Conservation (phyloP, 306 rosid species). For the Nissolia schottii region DNA sequence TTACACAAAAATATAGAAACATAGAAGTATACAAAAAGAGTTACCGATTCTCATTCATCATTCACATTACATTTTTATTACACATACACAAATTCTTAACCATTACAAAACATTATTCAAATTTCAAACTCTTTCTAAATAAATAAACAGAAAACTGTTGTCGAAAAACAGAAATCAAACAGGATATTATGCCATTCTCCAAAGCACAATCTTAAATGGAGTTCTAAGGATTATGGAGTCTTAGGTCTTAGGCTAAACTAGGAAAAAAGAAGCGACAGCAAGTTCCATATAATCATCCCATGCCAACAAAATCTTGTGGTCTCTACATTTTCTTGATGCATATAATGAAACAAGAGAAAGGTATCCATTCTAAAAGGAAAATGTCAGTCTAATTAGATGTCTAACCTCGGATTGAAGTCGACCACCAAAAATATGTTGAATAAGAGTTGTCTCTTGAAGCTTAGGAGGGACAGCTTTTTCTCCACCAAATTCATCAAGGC, state of each 20-base stretch:
- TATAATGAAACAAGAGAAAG: background rate
- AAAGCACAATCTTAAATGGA: background rate
- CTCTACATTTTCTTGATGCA: background rate
- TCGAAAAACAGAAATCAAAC: background rate
- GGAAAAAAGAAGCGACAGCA: background rate
- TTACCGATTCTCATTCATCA: too few species aligned
- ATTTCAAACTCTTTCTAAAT: too few species aligned
- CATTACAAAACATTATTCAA: too few species aligned
- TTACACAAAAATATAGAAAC: too few species aligned
- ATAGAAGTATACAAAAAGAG: too few species aligned
- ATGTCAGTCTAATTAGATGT: constrained; percentile 12
- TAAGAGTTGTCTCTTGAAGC: constrained; percentile 79
- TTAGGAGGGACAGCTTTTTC: constrained; percentile 68
- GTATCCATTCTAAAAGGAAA: constrained; percentile 10
- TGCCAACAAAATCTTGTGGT: background rate
- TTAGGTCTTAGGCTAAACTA: background rate
- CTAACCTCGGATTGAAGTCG: constrained; percentile 91
- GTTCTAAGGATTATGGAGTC: constrained; percentile 1
- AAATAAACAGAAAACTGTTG: background rate
- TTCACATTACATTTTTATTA: too few species aligned
- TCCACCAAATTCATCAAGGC: constrained; percentile 97
- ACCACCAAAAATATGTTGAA: constrained; percentile 95
- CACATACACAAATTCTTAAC: too few species aligned
- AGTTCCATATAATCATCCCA: background rate
- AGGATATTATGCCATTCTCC: background rate